Base-by-base conservation (phyloP, 2,329 filamentous ascomycete genomes). In the Penicillium sp. region DNA sequence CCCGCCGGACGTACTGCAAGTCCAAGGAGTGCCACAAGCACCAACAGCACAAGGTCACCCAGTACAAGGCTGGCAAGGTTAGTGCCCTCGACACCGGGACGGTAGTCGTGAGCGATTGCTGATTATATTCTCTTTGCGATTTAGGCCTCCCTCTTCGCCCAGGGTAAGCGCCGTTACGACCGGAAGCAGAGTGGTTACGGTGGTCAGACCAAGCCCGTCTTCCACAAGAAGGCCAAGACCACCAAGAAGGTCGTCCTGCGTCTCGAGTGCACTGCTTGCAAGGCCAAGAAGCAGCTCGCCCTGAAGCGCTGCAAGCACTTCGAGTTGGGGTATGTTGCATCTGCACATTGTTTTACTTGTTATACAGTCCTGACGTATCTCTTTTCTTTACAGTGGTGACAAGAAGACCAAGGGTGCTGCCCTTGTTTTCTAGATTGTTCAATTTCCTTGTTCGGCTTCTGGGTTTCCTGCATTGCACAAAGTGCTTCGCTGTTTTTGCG, bases 331-430 rank as follows among this genome's bases (percentile, higher is more conserved):
- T 96, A 92, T 68, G 91, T 87, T 65, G 39, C 39, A 62, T 10
- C 19, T 29, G 4, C 53, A 36, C 6, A 42, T 15, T 39, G 33
- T 58, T 53, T n/a, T 17, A 45, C 25, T 17, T 19, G 8, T 0
- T 25, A 62, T 43, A 35, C n/a, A 10, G 68, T 74, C 66, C 80
- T 84, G 77, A 84, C 74, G 49, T 57, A 61, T 36, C 17, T 50
- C 64, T 67, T 61, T 52, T 64, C 61, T 65, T 57, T 70, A 74
- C 73, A 96, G 94, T 89, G 94, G 94, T 88, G 94, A 99, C 89
- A 99, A 99, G 93, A 99, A 99, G 91, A 99, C 94, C 76, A 99
- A 99, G 92, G 94, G 94, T 89, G 94, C 94, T 75, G 94, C 94
- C 82, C 88, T 99, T 78, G 94, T 99, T 77, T 99, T 99, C 88